phyloP scores from a whole-genome alignment of 1,139 yeast genomes.

The Geotrichum aggregatum region DNA sequence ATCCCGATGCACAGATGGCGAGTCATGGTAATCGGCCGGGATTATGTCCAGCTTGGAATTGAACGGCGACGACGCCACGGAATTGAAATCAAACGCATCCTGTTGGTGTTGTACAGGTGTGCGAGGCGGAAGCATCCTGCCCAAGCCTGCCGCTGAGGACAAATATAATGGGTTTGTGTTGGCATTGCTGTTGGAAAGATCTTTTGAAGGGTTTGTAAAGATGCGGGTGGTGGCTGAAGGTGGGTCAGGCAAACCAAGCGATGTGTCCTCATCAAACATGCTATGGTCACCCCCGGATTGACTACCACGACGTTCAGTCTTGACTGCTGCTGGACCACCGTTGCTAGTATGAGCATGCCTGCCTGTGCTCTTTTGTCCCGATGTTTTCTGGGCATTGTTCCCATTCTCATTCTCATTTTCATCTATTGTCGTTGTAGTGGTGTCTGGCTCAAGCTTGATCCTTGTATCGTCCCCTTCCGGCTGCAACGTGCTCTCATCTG shows the following conservation, averaged over 20 bases:
- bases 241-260: slow-evolving; percentile 8
- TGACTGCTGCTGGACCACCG: no score
- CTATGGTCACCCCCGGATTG: background rate
- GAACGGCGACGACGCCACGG: slow-evolving; percentile 17
- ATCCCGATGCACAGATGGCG: background rate
- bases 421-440: background rate
- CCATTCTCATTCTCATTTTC: no score
- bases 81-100: background rate
- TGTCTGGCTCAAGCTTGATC: slow-evolving; percentile 1
- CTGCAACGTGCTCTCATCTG: slow-evolving; percentile 15
- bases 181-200: background rate
- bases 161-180: background rate
- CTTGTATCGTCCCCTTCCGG: background rate
- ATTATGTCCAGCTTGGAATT: slow-evolving; percentile 11
- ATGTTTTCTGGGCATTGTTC: no score
- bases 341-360: no score
- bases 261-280: slow-evolving; percentile 5
- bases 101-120: background rate
- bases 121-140: slow-evolving; percentile 1
- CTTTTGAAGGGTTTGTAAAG: background rate
- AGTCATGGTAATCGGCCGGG: slow-evolving; percentile 5
- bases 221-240: slow-evolving; percentile 8
- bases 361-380: no score
- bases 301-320: no score
- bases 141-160: background rate